A percentile compares a stretch with the other conserved stretches of the same genome.
These are phyloP conservation scores for Gryganskiella cystojenkinii DNA, from an alignment of 192 early-diverging fungal species.

Conservation along the genomic window DNA sequence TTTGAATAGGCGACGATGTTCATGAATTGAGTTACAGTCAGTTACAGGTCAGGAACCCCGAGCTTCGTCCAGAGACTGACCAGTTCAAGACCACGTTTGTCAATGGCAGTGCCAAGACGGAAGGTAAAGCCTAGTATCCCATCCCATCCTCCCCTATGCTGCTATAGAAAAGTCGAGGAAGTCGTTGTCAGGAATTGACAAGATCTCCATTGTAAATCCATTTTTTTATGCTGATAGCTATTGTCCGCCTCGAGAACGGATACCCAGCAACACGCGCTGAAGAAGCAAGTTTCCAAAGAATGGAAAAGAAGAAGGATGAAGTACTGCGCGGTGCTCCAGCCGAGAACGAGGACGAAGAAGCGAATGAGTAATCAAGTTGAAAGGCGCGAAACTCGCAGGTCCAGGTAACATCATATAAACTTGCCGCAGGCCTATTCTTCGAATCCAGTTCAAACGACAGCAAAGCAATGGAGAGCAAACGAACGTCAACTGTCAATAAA, in stretches of 20 bases:
- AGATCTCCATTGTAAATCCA: too few relatives aligned
- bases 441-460: too few relatives aligned
- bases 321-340: slow-evolving; percentile 28
- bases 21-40: slow-evolving; percentile 32
- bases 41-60: slow-evolving; percentile 28
- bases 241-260: slow-evolving; percentile 39
- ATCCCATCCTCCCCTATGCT: background rate
- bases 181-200: too few relatives aligned
- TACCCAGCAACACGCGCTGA: slow-evolving; percentile 42
- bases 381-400: too few relatives aligned
- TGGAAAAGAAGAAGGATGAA: slow-evolving; percentile 38
- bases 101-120: slow-evolving; percentile 33
- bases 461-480: too few relatives aligned
- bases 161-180: too few relatives aligned
- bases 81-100: slow-evolving; percentile 45
- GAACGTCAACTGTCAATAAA: too few relatives aligned
- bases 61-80: slow-evolving; percentile 13
- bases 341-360: slow-evolving; percentile 13
- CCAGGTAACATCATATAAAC: too few relatives aligned
- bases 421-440: too few relatives aligned
- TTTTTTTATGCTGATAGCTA: too few relatives aligned
- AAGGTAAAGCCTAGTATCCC: slow-evolving; percentile 12
- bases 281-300: slow-evolving; percentile 8
- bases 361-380: background rate
- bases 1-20: slow-evolving; percentile 8